A percentile compares a stretch with the other conserved stretches of the same genome.
These are phyloP conservation scores for Solanum hybrid DNA, from an alignment of 305 asterid genomes.

Conservation along the genomic window DNA sequence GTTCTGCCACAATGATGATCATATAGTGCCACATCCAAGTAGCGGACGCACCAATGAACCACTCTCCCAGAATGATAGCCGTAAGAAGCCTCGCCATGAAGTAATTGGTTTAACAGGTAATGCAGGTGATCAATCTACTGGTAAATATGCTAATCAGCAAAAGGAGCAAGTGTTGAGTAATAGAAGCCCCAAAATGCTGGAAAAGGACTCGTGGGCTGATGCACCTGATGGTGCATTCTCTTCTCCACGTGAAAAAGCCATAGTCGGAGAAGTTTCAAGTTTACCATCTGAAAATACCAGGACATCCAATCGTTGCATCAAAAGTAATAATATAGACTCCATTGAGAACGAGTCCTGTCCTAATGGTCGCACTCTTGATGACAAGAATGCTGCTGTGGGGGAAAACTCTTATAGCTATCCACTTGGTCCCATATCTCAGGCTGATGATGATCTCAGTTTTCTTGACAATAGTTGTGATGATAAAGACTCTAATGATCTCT, in stretches of 20 bases:
- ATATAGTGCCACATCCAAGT: constrained; percentile 56
- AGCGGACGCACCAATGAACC: constrained; percentile 16
- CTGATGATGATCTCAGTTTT: constrained; percentile 35
- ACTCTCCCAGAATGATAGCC: constrained; percentile 29
- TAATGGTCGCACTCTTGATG: constrained; percentile 26
- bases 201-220: constrained; percentile 30
- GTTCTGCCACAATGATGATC: constrained; percentile 51
- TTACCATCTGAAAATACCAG: constrained; percentile 35
- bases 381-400: constrained; percentile 25
- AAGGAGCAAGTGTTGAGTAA: constrained; percentile 23
- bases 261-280: constrained; percentile 33
- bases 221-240: constrained; percentile 29
- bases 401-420: constrained; percentile 40
- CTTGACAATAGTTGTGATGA: constrained; percentile 35
- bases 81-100: constrained; percentile 30
- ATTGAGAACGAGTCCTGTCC: constrained; percentile 25
- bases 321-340: constrained; percentile 22
- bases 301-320: constrained; percentile 20
- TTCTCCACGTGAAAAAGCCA: constrained; percentile 28
- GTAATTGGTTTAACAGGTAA: constrained; percentile 19
- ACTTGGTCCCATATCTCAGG: constrained; percentile 34
- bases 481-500: constrained; percentile 50
- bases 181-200: constrained; percentile 40
- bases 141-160: constrained; percentile 19
- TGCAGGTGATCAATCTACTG: constrained; percentile 18